These are phyloP conservation scores for Colletotrichum higginsianum DNA, from an alignment of 2,329 filamentous ascomycete genomes.

Conservation along the genomic window DNA sequence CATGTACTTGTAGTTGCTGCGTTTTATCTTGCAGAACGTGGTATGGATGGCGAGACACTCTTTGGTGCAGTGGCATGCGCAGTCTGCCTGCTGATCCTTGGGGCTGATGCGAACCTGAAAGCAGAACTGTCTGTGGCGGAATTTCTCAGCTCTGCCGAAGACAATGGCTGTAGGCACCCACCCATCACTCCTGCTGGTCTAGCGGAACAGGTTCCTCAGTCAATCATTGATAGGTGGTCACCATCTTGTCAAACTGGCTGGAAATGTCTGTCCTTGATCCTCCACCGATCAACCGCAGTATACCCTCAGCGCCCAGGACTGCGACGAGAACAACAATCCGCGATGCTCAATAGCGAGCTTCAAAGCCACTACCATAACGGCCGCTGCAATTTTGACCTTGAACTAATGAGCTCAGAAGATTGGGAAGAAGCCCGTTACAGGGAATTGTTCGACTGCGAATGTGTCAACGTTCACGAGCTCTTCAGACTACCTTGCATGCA, in stretches of 20 bases:
- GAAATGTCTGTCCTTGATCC: background rate
- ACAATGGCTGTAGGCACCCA: background rate
- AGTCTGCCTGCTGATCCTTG: constrained; percentile 50
- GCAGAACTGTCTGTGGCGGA: background rate
- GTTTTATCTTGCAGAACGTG: constrained; percentile 50
- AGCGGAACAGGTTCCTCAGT: background rate
- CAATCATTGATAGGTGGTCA: background rate
- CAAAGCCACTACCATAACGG: fast-evolving
- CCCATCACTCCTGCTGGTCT: background rate
- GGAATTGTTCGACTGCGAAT: too few relatives aligned
- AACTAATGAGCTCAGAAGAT: too few relatives aligned
- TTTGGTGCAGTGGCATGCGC: constrained; percentile 56
- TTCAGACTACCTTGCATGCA: background rate
- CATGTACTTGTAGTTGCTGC: constrained; percentile 55
- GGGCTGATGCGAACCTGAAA: constrained; percentile 43
- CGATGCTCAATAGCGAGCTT: background rate
- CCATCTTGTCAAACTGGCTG: constrained; percentile 8
- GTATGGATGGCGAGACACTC: constrained; percentile 53
- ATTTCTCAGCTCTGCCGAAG: background rate
- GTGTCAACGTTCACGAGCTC: fast-evolving
- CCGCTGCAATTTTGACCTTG: too few relatives aligned
- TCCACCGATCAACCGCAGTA: constrained; percentile 46
- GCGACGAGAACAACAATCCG: background rate
- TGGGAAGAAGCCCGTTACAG: too few relatives aligned
- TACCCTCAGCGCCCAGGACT: constrained; percentile 32